Evolutionary conservation across 2,329 filamentous ascomycete species (phyloP).

Genomic region (Aureobasidium melanogenum): DNA sequence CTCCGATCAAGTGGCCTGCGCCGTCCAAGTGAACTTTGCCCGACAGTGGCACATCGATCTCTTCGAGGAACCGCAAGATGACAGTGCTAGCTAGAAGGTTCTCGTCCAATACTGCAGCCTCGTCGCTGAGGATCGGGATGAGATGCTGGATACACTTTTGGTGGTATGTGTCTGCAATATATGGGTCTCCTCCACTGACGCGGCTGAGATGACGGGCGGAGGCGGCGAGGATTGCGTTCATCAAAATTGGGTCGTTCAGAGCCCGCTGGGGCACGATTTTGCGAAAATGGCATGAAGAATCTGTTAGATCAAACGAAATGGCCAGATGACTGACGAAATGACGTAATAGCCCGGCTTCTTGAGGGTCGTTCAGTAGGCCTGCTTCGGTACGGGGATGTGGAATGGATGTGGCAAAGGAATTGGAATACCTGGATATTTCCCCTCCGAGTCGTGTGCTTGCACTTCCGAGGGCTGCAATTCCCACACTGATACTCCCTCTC

Average conservation of each 20-base stretch:
- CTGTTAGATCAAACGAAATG: constrained; percentile 8
- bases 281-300: constrained; percentile 41
- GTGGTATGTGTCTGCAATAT: constrained; percentile 45
- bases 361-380: not conserved
- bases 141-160: constrained; percentile 44
- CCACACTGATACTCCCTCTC: not conserved
- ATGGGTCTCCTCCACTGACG: constrained; percentile 17
- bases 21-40: constrained; percentile 9
- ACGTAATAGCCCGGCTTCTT: not conserved
- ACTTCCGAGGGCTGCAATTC: not conserved
- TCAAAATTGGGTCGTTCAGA: constrained; percentile 41
- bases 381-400: not conserved
- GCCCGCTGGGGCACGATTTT: constrained; percentile 46
- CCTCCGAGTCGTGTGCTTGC: not conserved
- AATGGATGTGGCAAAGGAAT: not conserved
- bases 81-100: constrained; percentile 48
- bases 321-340: not conserved
- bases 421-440: not conserved
- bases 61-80: constrained; percentile 49
- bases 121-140: constrained; percentile 38
- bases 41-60: constrained; percentile 37
- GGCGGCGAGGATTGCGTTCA: constrained; percentile 50
- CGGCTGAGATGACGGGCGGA: constrained; percentile 42
- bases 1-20: constrained; percentile 23
- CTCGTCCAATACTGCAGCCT: constrained; percentile 37